Percentiles rank a stretch among this genome's conserved stretches.
Evolutionary conservation across 345 rosid species (phyloP).

Genomic region (Mallotus nudiflorus): DNA sequence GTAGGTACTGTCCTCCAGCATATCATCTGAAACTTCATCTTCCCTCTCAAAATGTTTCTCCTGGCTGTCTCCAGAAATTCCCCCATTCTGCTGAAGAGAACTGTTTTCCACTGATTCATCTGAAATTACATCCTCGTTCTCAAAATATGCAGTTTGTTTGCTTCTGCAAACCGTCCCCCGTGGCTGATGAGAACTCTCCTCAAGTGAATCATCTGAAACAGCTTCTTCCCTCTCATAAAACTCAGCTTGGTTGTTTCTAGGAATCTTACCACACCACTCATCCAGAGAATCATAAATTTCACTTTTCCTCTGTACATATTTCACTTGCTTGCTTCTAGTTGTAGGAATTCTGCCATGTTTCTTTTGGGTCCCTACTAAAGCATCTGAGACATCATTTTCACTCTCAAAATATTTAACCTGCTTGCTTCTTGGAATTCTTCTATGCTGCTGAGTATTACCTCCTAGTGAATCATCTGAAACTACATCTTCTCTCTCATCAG

Average conservation of each 20-base stretch:
- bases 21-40: constrained; percentile 32
- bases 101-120: constrained; percentile 36
- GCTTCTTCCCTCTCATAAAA: constrained; percentile 20
- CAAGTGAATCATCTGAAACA: constrained; percentile 37
- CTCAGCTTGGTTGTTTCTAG: constrained; percentile 21
- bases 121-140: constrained; percentile 33
- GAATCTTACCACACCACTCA: constrained; percentile 18
- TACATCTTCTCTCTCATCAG: constrained; percentile 29
- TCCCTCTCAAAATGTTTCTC: constrained; percentile 21
- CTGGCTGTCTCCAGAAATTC: constrained; percentile 21
- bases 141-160: constrained; percentile 21
- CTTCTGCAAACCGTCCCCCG: constrained; percentile 21
- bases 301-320: constrained; percentile 30
- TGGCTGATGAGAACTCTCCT: constrained; percentile 20
- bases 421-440: constrained; percentile 33
- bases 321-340: constrained; percentile 32
- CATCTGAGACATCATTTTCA: constrained; percentile 51
- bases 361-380: constrained; percentile 37
- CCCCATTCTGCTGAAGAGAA: constrained; percentile 16
- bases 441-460: constrained; percentile 24
- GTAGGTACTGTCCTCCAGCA: constrained; percentile 36
- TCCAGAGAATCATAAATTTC: constrained; percentile 43
- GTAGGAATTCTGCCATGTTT: constrained; percentile 33
- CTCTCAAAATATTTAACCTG: constrained; percentile 36
- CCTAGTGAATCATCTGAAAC: constrained; percentile 37